phyloP scores from a whole-genome alignment of 2,329 filamentous ascomycete species.

The Teratosphaeria gauchensis region DNA sequence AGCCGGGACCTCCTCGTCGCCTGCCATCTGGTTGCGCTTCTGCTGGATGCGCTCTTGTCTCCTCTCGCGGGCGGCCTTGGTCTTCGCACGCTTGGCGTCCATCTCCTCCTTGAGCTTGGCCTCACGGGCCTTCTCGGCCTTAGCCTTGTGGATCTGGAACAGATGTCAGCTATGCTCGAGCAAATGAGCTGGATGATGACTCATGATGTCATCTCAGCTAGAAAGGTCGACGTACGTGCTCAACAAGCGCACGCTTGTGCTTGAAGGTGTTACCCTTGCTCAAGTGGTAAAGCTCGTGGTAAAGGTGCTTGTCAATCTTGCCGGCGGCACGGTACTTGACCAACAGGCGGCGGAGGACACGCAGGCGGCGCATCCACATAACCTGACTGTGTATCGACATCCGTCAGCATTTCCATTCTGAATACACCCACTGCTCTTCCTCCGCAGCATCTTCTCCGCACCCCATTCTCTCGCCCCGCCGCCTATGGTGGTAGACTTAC shows the following conservation, averaged over 20 bases:
- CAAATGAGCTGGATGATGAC: conserved; percentile 2
- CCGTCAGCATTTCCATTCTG: conserved; percentile 16
- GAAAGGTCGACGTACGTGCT: conserved; percentile 72
- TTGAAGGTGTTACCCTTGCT: conserved; percentile 99
- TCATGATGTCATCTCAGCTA: conserved; percentile 27
- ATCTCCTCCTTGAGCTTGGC: conserved; percentile 96
- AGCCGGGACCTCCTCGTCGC: conserved; percentile 45
- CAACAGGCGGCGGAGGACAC: conserved; percentile 95
- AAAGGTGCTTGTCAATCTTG: conserved; percentile 99
- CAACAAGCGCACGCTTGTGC: conserved; percentile 99
- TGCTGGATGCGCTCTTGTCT: conserved; percentile 82
- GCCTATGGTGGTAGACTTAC: conserved; percentile 45
- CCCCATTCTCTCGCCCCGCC: background rate
- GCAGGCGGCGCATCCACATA: conserved; percentile 98
- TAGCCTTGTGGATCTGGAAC: conserved; percentile 93
- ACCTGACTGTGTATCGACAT: conserved; percentile 59
- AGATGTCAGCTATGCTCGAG: conserved; percentile 10
- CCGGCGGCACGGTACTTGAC: conserved; percentile 99
- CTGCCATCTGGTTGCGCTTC: conserved; percentile 82
- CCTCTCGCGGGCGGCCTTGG: conserved; percentile 99
- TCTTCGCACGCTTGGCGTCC: conserved; percentile 99
- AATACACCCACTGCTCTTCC: background rate
- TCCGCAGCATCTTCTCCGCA: background rate
- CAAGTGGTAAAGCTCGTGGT: conserved; percentile 99
- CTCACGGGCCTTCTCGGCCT: conserved; percentile 98